phyloP scores from a whole-genome alignment of 345 rosid species.

The Aethionema arabicum region DNA sequence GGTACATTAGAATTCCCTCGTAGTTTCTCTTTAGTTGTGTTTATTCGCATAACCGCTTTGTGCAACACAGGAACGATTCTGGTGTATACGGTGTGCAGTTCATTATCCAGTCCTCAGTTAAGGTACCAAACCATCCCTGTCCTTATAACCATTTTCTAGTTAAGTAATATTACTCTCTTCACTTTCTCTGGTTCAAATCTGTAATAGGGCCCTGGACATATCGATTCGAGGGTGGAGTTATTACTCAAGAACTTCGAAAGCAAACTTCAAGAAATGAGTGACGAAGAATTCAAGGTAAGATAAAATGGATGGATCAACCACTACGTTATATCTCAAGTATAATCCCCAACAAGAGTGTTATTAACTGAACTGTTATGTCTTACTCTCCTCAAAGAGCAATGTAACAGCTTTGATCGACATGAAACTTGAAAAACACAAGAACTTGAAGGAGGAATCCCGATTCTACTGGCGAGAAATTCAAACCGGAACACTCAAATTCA shows the following conservation, averaged over 20 bases:
- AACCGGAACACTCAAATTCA: conserved; percentile 72
- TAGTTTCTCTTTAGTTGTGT: not conserved
- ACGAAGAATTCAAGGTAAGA: conserved; percentile 79
- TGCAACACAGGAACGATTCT: conserved; percentile 56
- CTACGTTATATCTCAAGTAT: not conserved
- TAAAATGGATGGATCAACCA: not conserved
- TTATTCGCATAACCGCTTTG: conserved; percentile 2
- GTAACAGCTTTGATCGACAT: conserved; percentile 78
- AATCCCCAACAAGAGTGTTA: conserved; percentile 5
- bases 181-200: not conserved
- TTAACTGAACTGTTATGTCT: conserved; percentile 25
- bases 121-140: conserved; percentile 45
- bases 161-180: not conserved
- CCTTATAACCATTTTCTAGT: not conserved
- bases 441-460: conserved; percentile 71
- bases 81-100: conserved; percentile 79
- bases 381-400: conserved; percentile 53
- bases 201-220: conserved; percentile 65
- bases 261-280: conserved; percentile 66
- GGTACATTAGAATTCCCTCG: conserved; percentile 44
- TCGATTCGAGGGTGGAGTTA: conserved; percentile 78
- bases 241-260: conserved; percentile 68
- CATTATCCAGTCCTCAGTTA: conserved; percentile 78
- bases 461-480: conserved; percentile 74
- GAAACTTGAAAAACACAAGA: conserved; percentile 95